Base-by-base conservation (phyloP, 306 rosid genomes). In the Carpinus viminea region DNA sequence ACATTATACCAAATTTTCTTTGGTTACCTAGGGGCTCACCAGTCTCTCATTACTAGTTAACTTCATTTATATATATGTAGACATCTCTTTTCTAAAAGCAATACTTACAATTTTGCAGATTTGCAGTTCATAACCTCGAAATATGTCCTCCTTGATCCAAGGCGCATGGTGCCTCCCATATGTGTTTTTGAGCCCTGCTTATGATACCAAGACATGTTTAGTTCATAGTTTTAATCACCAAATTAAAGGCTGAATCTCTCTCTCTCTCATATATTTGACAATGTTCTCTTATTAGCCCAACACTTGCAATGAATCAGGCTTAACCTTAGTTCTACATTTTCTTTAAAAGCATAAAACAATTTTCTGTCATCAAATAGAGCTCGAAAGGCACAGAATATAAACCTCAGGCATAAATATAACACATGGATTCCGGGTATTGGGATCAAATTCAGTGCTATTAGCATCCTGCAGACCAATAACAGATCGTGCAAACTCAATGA, bases 131-230 rank as follows among this genome's bases (percentile, higher is more conserved):
- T 36, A 78, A 84, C 82, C 38, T 91, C 88, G 80, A 95, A 92
- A 72, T 69, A 78, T 47, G 98, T 95, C 85, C 88, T 95, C 81
- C 98, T 88, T 51, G 92, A 95, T 69, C 98, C 98, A 62, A 92
- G 92, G 51, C 98, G 97, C 98, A 95, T 95, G 47, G 98, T 95
- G 57, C 89, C 98, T 6, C 98, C 98, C 98, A 95, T 92, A 43
- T 85, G 97, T 68, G 98, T 95, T 86, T 86, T 95, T 41, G 98
- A 95, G 72, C 96, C 97, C 98, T 95, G 78, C 51, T 64, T 74
- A 36, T 11, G 73, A 4, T 73, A 77, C 2, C 59, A 11, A 66
- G 68, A 69, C 72, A 66, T 41, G 28, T 16, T 41, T 34, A 9
- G 24, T 17, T 18, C 0, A 2, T 8, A 65, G 26, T 41, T 16